Percentiles rank a stretch among this genome's conserved stretches.
Evolutionary conservation across 192 early-diverging fungal genomes (phyloP).

Genomic region (Umbelopsis isabellina): DNA sequence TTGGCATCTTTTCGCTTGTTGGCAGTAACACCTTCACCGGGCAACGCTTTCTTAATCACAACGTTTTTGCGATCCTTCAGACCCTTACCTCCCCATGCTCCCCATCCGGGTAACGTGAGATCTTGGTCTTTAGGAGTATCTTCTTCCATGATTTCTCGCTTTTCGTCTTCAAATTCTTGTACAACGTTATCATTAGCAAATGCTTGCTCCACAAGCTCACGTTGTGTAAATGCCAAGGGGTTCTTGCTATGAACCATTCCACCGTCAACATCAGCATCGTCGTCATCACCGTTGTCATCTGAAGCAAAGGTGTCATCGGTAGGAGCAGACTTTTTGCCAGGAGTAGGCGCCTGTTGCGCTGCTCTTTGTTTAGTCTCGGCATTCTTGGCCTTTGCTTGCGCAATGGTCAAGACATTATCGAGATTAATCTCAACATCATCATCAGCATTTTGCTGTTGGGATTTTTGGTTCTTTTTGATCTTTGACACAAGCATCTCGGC

Average conservation of each 20-base stretch:
- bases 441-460: conserved; percentile 42
- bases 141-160: conserved; percentile 65
- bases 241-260: conserved; percentile 63
- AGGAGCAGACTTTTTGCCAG: neutral
- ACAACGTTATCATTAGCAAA: conserved; percentile 95
- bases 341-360: neutral
- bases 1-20: conserved; percentile 75
- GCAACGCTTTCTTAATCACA: conserved; percentile 48
- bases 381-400: conserved; percentile 23
- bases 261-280: conserved; percentile 45
- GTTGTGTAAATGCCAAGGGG: conserved; percentile 64
- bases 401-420: conserved; percentile 58
- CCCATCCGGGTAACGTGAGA: conserved; percentile 94
- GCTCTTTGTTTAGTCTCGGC: conserved; percentile 5
- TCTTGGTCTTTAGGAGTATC: conserved; percentile 83
- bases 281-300: conserved; percentile 43
- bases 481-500: conserved; percentile 69
- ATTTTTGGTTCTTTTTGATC: conserved; percentile 63
- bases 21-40: conserved; percentile 62
- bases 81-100: conserved; percentile 76
- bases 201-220: conserved; percentile 88
- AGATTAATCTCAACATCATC: conserved; percentile 74
- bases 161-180: conserved; percentile 91
- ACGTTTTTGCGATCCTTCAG: conserved; percentile 49
- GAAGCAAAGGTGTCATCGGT: conserved; percentile 32